phyloP scores from a whole-genome alignment of 148 eudicot genomes.

The Rhododendron simsii region DNA sequence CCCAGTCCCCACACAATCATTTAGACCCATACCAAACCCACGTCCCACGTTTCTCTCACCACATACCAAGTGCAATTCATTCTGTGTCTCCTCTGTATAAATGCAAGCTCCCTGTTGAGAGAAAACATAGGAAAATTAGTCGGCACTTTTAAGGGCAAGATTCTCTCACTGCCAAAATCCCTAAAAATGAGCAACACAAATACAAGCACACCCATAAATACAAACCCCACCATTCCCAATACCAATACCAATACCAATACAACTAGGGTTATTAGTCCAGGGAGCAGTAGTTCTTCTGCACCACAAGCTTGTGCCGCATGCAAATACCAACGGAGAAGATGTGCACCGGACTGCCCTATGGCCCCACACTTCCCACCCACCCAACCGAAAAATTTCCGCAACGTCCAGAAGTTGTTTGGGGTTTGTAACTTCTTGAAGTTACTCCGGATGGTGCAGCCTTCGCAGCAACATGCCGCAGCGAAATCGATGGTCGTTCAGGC shows the following conservation, averaged over 20 bases:
- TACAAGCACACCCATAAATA: not conserved
- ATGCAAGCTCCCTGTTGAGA: not conserved
- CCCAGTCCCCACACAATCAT: not conserved
- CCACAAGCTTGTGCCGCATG: conserved; percentile 43
- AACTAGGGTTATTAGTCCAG: not conserved
- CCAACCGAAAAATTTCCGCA: conserved; percentile 21
- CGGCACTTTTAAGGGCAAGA: not conserved
- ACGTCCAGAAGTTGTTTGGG: conserved; percentile 42
- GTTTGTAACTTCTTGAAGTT: conserved; percentile 46
- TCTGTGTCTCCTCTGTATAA: not conserved
- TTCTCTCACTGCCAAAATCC: not conserved
- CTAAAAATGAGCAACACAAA: not conserved
- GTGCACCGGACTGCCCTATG: conserved; percentile 26
- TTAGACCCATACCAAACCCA: not conserved
- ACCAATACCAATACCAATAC: not conserved
- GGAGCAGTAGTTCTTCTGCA: not conserved
- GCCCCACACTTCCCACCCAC: conserved; percentile 35
- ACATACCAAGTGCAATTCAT: not conserved
- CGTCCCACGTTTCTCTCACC: not conserved
- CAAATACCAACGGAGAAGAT: conserved; percentile 29
- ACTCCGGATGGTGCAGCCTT: conserved; percentile 23
- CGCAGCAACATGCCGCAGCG: conserved; percentile 31
- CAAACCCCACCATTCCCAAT: not conserved
- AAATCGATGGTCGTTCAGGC: conserved; percentile 45
- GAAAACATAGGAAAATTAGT: not conserved